A percentile compares a stretch with the other conserved stretches of the same genome.
Conservation (phyloP, 805 yeast species). For the Hemisphaericaspora nanyangensis region DNA sequence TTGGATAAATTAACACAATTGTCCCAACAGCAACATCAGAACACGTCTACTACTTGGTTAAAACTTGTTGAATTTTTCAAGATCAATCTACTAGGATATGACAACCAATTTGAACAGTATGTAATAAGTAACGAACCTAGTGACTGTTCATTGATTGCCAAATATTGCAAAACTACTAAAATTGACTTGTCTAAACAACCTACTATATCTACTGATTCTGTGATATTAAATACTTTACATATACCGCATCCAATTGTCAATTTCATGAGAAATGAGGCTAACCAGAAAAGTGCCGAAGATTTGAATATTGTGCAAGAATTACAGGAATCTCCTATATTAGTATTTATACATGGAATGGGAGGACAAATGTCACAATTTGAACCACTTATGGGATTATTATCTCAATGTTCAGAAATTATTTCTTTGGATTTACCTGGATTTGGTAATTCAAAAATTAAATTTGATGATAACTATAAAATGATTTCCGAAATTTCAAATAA, state of each 20-base stretch:
- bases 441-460: conserved; percentile 47
- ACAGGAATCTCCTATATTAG: conserved; percentile 51
- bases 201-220: conserved; percentile 22
- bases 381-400: conserved; percentile 58
- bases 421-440: conserved; percentile 87
- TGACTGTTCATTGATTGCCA: conserved; percentile 52
- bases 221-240: conserved; percentile 40
- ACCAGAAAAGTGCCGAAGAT: conserved; percentile 8
- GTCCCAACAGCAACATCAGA: conserved; percentile 9
- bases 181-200: conserved; percentile 27
- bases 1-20: conserved; percentile 3
- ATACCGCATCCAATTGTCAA: conserved; percentile 48
- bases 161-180: conserved; percentile 39
- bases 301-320: conserved; percentile 32
- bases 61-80: conserved; percentile 26
- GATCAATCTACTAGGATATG: conserved; percentile 17
- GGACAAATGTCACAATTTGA: conserved; percentile 88
- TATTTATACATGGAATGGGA: conserved; percentile 85
- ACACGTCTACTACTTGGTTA: conserved; percentile 16
- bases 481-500: conserved; percentile 21
- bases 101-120: conserved; percentile 39
- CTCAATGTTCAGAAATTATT: conserved; percentile 59
- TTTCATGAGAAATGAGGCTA: conserved; percentile 24
- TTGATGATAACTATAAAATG: conserved; percentile 11
- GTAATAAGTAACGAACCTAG: conserved; percentile 45